Conservation (phyloP, 495 filamentous ascomycete genomes). For the Opeltia flavorubescens region DNA sequence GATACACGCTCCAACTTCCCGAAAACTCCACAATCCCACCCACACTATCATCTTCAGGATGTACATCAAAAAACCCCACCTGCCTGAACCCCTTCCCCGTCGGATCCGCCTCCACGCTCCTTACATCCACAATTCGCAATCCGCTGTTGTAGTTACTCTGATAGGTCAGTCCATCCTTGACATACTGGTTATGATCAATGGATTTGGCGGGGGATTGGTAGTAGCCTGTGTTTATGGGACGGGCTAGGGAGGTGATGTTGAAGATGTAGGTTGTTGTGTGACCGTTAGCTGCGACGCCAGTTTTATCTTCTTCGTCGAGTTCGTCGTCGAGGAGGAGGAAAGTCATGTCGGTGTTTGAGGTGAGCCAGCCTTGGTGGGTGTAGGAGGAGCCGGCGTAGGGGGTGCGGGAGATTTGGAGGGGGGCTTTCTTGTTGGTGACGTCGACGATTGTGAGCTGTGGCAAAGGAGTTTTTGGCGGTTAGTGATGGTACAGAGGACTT, state of each 20-base stretch:
- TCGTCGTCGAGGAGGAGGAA: constrained; percentile 49
- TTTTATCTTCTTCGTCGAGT: constrained; percentile 37
- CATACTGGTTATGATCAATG: constrained; percentile 51
- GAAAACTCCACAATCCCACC: constrained; percentile 38
- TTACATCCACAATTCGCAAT: constrained; percentile 41
- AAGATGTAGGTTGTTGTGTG: constrained; percentile 42
- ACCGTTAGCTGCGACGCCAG: constrained; percentile 29
- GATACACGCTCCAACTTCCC: constrained; percentile 44
- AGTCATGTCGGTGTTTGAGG: constrained; percentile 35
- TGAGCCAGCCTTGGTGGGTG: constrained; percentile 48
- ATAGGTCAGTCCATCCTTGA: constrained; percentile 36
- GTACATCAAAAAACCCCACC: constrained; percentile 43
- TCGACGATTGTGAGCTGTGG: constrained; percentile 33
- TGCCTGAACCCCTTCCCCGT: constrained; percentile 37
- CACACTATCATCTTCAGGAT: constrained; percentile 41
- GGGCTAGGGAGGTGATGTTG: constrained; percentile 36
- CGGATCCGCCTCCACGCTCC: constrained; percentile 36
- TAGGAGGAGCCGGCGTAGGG: constrained; percentile 42
- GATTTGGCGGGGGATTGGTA: constrained; percentile 33
- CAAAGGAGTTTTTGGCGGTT: constrained; percentile 7
- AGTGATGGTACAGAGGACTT: neutral
- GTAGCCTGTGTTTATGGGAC: constrained; percentile 33
- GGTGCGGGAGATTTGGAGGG: constrained; percentile 38
- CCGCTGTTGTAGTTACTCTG: constrained; percentile 47
- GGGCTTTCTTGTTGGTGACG: constrained; percentile 36